Evolutionary conservation across 768 basidiomycete genomes (phyloP).

Genomic region (Boletus pseudopeckii): DNA sequence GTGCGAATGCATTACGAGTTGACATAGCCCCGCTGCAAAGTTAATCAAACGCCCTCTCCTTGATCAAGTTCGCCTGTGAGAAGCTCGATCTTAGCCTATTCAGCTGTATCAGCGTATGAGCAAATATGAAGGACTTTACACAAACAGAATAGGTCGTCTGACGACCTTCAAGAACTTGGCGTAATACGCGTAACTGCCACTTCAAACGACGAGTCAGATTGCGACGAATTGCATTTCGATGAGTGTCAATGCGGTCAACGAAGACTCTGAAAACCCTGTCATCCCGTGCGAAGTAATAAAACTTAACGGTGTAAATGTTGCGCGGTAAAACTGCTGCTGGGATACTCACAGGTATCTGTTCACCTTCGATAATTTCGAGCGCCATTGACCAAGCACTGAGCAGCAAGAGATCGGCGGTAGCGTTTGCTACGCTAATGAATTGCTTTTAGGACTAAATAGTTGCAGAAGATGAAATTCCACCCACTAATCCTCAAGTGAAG

Average conservation of each 20-base stretch:
- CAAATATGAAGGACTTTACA: slow-evolving; percentile 1
- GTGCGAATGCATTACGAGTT: background rate
- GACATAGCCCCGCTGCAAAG: background rate
- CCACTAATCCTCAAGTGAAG: slow-evolving; percentile 87
- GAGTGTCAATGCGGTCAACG: slow-evolving; percentile 35
- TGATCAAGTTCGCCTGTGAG: slow-evolving; percentile 63
- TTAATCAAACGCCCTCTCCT: slow-evolving; percentile 46
- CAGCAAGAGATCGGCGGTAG: slow-evolving; percentile 78
- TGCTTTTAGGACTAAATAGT: background rate
- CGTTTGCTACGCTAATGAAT: slow-evolving; percentile 72
- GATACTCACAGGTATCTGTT: slow-evolving; percentile 66
- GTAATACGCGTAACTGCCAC: slow-evolving; percentile 67
- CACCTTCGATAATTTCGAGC: slow-evolving; percentile 53
- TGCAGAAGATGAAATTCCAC: slow-evolving; percentile 26
- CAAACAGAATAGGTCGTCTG: slow-evolving; percentile 63
- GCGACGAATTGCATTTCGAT: slow-evolving; percentile 46
- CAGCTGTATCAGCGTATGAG: slow-evolving; percentile 4
- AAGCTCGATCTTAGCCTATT: slow-evolving; percentile 61
- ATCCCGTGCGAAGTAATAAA: slow-evolving; percentile 93
- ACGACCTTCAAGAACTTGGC: slow-evolving; percentile 62
- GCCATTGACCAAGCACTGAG: slow-evolving; percentile 78
- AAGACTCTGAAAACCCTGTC: slow-evolving; percentile 80
- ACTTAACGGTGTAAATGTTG: slow-evolving; percentile 30
- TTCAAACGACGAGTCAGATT: slow-evolving; percentile 55
- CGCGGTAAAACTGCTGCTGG: background rate